Conservation (phyloP, 2,329 filamentous ascomycete genomes). For the Clarireedia monteithiana region DNA sequence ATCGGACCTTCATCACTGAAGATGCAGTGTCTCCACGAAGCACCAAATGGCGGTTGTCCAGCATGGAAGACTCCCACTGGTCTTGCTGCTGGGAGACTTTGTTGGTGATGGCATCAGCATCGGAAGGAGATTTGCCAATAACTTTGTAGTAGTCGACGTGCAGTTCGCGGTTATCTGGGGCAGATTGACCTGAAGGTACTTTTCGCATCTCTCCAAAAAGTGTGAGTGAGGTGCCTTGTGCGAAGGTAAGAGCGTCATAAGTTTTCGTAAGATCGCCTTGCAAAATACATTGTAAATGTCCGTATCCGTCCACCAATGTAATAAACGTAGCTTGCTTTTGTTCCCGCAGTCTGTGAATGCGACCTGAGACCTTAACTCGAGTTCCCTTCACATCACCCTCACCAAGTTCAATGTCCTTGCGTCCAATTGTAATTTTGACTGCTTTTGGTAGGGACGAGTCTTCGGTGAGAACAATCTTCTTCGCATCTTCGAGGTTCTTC, state of each 20-base stretch:
- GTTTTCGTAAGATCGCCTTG: constrained; percentile 70
- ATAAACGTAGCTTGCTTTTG: constrained; percentile 86
- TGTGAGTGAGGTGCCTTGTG: constrained; percentile 61
- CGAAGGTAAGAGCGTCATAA: constrained; percentile 64
- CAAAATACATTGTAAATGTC: constrained; percentile 77
- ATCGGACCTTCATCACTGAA: constrained; percentile 63
- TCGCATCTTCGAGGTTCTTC: constrained; percentile 68
- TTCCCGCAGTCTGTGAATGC: constrained; percentile 71
- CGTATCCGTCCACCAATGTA: constrained; percentile 78
- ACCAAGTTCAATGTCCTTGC: constrained; percentile 56
- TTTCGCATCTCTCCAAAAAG: constrained; percentile 62
- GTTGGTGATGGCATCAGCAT: constrained; percentile 68
- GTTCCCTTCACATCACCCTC: constrained; percentile 55
- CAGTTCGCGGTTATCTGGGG: constrained; percentile 62
- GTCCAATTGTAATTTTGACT: constrained; percentile 66
- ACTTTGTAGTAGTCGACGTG: constrained; percentile 66
- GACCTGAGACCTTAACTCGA: constrained; percentile 71
- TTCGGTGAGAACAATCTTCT: constrained; percentile 65
- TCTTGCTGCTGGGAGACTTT: constrained; percentile 62
- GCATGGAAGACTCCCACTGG: constrained; percentile 38
- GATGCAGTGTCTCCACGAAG: constrained; percentile 62
- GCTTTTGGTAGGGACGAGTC: constrained; percentile 67
- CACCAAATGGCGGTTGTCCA: constrained; percentile 63
- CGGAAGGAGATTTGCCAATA: constrained; percentile 60
- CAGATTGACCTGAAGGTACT: constrained; percentile 57